Percentiles rank a stretch among this genome's conserved stretches.
Evolutionary conservation across 2,329 filamentous ascomycete genomes (phyloP).

Genomic region (Ophiocordyceps camponoti-leonardi): DNA sequence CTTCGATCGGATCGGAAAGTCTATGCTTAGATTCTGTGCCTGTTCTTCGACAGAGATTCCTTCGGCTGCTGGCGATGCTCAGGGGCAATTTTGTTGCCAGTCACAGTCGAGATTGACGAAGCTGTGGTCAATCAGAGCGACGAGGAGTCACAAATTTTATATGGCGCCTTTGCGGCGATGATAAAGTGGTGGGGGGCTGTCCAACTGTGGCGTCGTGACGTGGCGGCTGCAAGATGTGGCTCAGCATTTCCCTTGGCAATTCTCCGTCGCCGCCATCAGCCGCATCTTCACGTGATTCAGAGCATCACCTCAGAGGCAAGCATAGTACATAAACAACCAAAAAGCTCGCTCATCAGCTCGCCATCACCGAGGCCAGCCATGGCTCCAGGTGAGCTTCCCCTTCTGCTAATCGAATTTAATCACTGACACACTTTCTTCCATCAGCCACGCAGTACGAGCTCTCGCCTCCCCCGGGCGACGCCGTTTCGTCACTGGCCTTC

Average conservation of each 20-base stretch:
- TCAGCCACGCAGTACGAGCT: conserved; percentile 65
- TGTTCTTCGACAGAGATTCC: neutral
- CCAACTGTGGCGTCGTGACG: neutral
- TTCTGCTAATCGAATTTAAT: neutral
- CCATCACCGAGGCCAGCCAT: conserved; percentile 12
- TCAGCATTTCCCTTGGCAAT: conserved; percentile 2
- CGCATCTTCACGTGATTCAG: too few relatives aligned
- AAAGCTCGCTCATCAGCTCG: conserved; percentile 5
- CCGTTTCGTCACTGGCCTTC: conserved; percentile 74
- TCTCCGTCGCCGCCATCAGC: too few relatives aligned
- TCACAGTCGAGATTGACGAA: neutral
- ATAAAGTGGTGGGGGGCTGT: conserved; percentile 17
- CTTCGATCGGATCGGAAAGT: neutral
- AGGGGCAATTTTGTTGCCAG: neutral
- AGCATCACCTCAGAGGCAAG: too few relatives aligned
- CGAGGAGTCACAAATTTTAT: conserved; percentile 23
- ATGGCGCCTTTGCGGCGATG: conserved; percentile 18
- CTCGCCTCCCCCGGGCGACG: conserved; percentile 65
- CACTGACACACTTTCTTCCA: neutral
- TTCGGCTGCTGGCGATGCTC: neutral
- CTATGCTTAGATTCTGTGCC: neutral
- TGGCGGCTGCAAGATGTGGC: conserved; percentile 15
- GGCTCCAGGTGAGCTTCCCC: conserved; percentile 22
- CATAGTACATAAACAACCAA: conserved; percentile 19
- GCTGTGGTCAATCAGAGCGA: neutral